These are phyloP conservation scores for Rutstroemia sydowiana DNA, from an alignment of 2,329 filamentous ascomycete genomes.

Conservation along the genomic window DNA sequence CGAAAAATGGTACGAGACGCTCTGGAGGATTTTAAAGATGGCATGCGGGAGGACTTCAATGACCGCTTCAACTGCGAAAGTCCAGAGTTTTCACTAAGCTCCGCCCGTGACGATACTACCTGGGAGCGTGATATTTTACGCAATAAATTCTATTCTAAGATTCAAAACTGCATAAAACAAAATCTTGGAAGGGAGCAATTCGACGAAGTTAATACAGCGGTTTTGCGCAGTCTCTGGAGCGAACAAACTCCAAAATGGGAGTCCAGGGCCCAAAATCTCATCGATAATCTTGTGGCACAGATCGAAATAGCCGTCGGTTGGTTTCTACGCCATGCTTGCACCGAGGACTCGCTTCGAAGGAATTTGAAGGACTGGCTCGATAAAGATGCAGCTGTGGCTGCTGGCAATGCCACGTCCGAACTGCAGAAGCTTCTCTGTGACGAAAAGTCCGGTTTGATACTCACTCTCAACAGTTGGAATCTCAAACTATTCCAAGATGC, in stretches of 20 bases:
- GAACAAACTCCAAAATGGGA: not conserved
- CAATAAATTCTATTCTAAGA: not conserved
- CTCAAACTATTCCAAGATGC: not conserved
- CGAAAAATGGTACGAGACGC: not conserved
- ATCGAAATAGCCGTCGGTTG: not conserved
- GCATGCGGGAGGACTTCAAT: not conserved
- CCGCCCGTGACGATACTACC: not conserved
- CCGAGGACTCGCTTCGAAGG: not conserved
- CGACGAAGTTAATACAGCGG: not conserved
- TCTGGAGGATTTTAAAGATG: not conserved
- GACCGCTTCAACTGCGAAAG: not conserved
- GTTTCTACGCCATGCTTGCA: not conserved
- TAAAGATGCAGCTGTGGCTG: not conserved
- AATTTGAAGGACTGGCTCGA: not conserved
- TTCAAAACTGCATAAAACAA: not conserved
- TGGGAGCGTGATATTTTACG: not conserved
- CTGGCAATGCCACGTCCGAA: not conserved
- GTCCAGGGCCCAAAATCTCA: not conserved
- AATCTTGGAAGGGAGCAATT: not conserved
- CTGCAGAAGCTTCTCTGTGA: not conserved
- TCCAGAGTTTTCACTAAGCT: not conserved
- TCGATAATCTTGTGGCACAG: not conserved
- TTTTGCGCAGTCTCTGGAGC: not conserved
- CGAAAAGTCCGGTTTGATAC: not conserved
- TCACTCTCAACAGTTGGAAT: slow-evolving; percentile 1